These are phyloP conservation scores for Flaveria sonorensis DNA, from an alignment of 129 eudicot genomes.

Conservation along the genomic window DNA sequence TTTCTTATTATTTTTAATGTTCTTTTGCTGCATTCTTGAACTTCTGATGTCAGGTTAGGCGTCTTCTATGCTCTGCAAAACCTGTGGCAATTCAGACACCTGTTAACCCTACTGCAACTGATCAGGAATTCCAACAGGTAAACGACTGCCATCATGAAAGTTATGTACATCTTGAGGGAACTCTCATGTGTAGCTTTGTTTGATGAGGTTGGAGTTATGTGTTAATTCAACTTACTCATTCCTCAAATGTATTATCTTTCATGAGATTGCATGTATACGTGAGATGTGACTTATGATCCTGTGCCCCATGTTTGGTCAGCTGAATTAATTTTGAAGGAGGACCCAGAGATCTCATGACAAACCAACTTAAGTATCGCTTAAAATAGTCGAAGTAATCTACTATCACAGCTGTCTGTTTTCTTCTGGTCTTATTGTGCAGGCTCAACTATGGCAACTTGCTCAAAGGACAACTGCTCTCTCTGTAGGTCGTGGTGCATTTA, in stretches of 20 bases:
- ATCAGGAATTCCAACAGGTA: constrained; percentile 98
- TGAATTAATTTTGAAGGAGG: neutral
- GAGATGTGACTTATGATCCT: neutral
- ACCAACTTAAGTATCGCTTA: neutral
- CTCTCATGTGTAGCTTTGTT: constrained; percentile 4
- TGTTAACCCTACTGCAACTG: constrained; percentile 81
- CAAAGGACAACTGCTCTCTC: constrained; percentile 98
- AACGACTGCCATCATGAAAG: constrained; percentile 2
- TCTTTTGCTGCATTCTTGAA: constrained; percentile 19
- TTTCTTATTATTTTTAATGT: constrained; percentile 9
- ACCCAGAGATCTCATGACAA: neutral
- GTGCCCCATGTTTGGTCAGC: neutral
- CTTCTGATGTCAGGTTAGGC: constrained; percentile 66
- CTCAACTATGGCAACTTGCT: constrained; percentile 98
- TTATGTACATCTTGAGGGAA: constrained; percentile 10
- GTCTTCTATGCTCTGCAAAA: constrained; percentile 91
- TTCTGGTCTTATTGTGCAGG: constrained; percentile 44
- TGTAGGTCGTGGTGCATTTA: constrained; percentile 98
- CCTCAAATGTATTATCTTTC: constrained; percentile 10
- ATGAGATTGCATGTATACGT: constrained; percentile 15
- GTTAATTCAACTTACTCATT: neutral
- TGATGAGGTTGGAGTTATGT: constrained; percentile 20
- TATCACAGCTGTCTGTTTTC: constrained; percentile 21
- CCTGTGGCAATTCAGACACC: constrained; percentile 90
- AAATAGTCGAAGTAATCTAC: neutral